A percentile compares a stretch with the other conserved stretches of the same genome.
Evolutionary conservation across 306 rosid genomes (phyloP).

Genomic region (Prunus padus): DNA sequence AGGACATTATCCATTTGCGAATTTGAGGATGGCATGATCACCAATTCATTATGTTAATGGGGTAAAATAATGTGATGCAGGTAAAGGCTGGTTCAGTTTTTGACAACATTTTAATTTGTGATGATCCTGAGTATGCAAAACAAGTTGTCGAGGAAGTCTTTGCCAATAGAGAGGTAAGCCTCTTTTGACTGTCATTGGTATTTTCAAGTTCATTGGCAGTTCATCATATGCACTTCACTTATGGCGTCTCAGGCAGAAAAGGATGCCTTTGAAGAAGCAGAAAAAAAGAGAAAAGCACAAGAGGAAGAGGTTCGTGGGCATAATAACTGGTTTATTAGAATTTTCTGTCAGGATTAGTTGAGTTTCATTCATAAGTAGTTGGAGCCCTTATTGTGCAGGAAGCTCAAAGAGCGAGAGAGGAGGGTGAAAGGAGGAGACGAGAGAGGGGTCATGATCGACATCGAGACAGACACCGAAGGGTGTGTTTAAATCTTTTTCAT

Average conservation of each 20-base stretch:
- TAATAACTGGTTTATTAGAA: slow-evolving; percentile 9
- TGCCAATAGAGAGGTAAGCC: slow-evolving; percentile 69
- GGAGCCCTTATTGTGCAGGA: slow-evolving; percentile 58
- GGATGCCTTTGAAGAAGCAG: slow-evolving; percentile 88
- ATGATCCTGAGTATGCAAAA: slow-evolving; percentile 85
- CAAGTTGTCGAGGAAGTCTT: slow-evolving; percentile 71
- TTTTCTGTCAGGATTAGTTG: slow-evolving; percentile 7
- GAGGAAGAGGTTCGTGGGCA: slow-evolving; percentile 74
- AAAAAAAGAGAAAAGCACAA: slow-evolving; percentile 66
- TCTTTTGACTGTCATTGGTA: slow-evolving; percentile 17
- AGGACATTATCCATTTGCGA: not conserved
- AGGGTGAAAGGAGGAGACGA: slow-evolving; percentile 82
- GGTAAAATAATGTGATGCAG: slow-evolving; percentile 36
- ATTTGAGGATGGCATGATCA: not conserved
- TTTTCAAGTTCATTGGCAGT: slow-evolving; percentile 10
- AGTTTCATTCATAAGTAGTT: slow-evolving; percentile 8
- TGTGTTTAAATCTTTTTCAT: slow-evolving; percentile 19
- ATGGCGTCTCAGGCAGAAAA: slow-evolving; percentile 58
- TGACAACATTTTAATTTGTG: slow-evolving; percentile 88
- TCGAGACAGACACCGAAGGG: slow-evolving; percentile 74
- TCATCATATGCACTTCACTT: slow-evolving; percentile 12
- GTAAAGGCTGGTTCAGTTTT: slow-evolving; percentile 95
- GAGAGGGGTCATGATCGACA: slow-evolving; percentile 73
- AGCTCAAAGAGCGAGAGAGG: slow-evolving; percentile 95
- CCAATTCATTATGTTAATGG: not conserved